These are phyloP conservation scores for Lophium mytilinum DNA, from an alignment of 495 filamentous ascomycete genomes.

Conservation along the genomic window DNA sequence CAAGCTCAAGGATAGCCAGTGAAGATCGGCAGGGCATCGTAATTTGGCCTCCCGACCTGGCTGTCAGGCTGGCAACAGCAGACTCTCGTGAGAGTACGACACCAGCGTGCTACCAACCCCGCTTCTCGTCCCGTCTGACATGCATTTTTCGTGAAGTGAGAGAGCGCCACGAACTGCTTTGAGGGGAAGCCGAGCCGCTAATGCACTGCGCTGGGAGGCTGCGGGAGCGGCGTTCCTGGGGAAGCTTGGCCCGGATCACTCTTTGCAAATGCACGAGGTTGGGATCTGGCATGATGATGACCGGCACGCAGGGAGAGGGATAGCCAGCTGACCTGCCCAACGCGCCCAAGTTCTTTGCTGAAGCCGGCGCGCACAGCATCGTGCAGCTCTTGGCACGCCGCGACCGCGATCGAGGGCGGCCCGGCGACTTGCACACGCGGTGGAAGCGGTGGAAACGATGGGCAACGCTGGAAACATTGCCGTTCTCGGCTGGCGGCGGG, in stretches of 20 bases:
- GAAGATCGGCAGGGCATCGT: too few relatives aligned
- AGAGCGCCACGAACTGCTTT: not conserved
- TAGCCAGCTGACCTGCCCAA: not conserved
- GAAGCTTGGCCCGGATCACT: slow-evolving; percentile 13
- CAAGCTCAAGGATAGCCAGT: too few relatives aligned
- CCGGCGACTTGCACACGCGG: too few relatives aligned
- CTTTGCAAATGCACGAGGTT: slow-evolving; percentile 8
- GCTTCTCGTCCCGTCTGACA: slow-evolving; percentile 6
- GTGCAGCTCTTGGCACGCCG: too few relatives aligned
- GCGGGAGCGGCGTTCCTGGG: slow-evolving; percentile 15
- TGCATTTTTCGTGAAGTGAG: slow-evolving; percentile 4
- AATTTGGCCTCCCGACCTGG: too few relatives aligned
- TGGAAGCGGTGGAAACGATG: too few relatives aligned
- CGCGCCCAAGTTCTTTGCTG: not conserved
- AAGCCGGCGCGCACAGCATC: not conserved
- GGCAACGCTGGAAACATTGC: too few relatives aligned
- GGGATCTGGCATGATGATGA: not conserved
- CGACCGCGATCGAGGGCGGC: too few relatives aligned
- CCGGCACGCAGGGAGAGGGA: not conserved
- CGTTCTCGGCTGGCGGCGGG: too few relatives aligned
- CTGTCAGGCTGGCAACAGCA: too few relatives aligned
- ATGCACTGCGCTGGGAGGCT: not conserved
- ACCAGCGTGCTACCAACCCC: slow-evolving; percentile 16
- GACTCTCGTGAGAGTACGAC: not conserved
- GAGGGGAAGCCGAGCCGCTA: not conserved